Conservation (phyloP, 495 filamentous ascomycete species). For the Umbilicaria muhlenbergii region DNA sequence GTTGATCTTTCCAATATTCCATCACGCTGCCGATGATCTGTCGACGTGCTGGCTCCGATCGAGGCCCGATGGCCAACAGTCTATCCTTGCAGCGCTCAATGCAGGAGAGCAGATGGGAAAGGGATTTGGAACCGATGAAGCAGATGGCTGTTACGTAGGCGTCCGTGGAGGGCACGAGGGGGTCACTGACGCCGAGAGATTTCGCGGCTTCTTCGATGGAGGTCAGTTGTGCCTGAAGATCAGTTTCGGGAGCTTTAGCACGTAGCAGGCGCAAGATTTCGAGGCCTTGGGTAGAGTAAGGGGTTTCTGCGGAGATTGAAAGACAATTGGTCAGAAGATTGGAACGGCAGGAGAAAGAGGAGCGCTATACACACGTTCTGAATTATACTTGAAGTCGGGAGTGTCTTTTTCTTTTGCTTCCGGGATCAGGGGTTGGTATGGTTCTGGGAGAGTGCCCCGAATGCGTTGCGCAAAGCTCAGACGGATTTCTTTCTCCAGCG, state of each 20-base stretch:
- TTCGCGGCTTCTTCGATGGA: slow-evolving; percentile 62
- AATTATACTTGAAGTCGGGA: slow-evolving; percentile 82
- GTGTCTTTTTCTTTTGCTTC: slow-evolving; percentile 83
- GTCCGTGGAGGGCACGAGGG: slow-evolving; percentile 71
- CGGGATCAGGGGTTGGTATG: slow-evolving; percentile 67
- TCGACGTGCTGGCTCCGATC: slow-evolving; percentile 53
- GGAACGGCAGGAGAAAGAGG: background rate
- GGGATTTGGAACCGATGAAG: slow-evolving; percentile 81
- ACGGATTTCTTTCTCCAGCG: slow-evolving; percentile 92
- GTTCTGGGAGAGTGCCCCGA: slow-evolving; percentile 77
- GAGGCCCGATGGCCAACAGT: slow-evolving; percentile 58
- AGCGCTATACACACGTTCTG: slow-evolving; percentile 44
- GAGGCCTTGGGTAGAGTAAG: slow-evolving; percentile 64
- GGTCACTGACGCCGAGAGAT: slow-evolving; percentile 47
- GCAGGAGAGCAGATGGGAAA: slow-evolving; percentile 88
- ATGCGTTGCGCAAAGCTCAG: slow-evolving; percentile 93
- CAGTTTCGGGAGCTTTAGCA: slow-evolving; percentile 68
- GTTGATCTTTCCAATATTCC: slow-evolving; percentile 85
- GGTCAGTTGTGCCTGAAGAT: slow-evolving; percentile 61
- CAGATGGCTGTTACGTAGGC: slow-evolving; percentile 87
- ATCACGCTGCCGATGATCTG: slow-evolving; percentile 88
- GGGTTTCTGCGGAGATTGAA: slow-evolving; percentile 38
- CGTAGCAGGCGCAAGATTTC: slow-evolving; percentile 65
- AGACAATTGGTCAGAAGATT: slow-evolving; percentile 4
- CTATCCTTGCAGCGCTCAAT: slow-evolving; percentile 94